These are phyloP conservation scores for Lagenaria siceraria DNA, from an alignment of 306 rosid species.

Conservation along the genomic window DNA sequence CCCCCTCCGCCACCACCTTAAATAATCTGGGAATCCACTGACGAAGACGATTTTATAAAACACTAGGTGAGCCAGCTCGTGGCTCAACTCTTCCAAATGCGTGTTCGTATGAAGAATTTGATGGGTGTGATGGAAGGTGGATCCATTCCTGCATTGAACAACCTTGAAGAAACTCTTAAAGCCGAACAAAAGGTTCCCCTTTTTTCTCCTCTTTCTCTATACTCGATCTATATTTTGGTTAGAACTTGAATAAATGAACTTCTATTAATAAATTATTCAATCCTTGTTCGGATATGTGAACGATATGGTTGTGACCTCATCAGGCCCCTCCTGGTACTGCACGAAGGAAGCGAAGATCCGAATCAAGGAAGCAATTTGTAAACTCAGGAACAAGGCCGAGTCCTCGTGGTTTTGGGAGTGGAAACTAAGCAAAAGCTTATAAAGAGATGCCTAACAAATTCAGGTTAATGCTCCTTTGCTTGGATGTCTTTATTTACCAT, in stretches of 20 bases:
- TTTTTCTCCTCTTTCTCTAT: conserved; percentile 6
- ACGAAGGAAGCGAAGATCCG: conserved; percentile 65
- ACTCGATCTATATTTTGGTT: neutral
- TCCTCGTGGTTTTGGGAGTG: conserved; percentile 80
- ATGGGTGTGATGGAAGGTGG: conserved; percentile 93
- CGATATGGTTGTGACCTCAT: conserved; percentile 2
- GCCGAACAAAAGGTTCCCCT: conserved; percentile 65
- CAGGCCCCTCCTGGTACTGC: conserved; percentile 86
- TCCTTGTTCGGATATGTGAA: neutral
- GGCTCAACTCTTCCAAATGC: conserved; percentile 94
- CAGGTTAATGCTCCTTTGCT: neutral
- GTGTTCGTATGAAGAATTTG: conserved; percentile 84
- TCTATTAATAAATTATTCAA: neutral
- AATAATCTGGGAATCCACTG: neutral
- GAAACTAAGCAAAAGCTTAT: conserved; percentile 24
- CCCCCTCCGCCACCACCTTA: neutral
- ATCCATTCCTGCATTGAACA: conserved; percentile 67
- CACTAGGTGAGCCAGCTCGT: conserved; percentile 76
- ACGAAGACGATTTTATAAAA: neutral
- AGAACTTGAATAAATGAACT: neutral
- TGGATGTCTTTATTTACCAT: neutral
- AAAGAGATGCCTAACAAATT: neutral
- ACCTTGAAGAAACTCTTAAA: conserved; percentile 86
- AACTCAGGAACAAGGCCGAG: conserved; percentile 48
- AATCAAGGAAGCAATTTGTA: conserved; percentile 38